phyloP scores from a whole-genome alignment of 768 basidiomycete species.

The Pulveroboletus frians region DNA sequence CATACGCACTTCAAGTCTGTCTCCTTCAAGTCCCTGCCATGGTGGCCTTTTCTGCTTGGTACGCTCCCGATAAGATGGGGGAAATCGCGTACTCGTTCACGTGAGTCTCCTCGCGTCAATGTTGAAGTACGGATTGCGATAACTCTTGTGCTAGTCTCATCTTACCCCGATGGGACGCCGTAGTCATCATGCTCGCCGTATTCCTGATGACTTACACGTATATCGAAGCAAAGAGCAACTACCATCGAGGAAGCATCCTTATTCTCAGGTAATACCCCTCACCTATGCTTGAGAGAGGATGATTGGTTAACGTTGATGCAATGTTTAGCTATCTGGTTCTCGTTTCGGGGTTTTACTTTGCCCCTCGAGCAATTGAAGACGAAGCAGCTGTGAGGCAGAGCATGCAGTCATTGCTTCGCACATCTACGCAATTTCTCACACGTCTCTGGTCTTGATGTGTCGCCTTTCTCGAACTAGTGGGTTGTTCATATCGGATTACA shows the following conservation, averaged over 20 bases:
- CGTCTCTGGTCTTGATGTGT: conserved; percentile 11
- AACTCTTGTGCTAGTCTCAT: conserved; percentile 58
- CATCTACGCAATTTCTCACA: conserved; percentile 7
- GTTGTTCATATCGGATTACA: conserved; percentile 5
- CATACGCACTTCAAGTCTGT: conserved; percentile 97
- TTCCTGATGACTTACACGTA: conserved; percentile 98
- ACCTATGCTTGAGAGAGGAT: neutral
- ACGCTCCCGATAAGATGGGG: conserved; percentile 81
- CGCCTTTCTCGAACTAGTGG: neutral
- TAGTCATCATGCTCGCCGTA: conserved; percentile 91
- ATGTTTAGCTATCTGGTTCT: conserved; percentile 81
- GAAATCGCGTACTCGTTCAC: conserved; percentile 88
- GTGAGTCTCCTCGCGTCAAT: conserved; percentile 44
- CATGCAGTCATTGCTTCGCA: conserved; percentile 1
- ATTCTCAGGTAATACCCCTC: conserved; percentile 66
- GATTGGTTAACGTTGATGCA: neutral
- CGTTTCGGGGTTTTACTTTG: conserved; percentile 87
- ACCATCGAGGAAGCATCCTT: conserved; percentile 94
- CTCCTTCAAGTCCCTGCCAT: conserved; percentile 96
- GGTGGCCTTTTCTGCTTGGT: conserved; percentile 98
- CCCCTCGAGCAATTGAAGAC: conserved; percentile 42
- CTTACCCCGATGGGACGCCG: conserved; percentile 97
- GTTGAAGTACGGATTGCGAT: neutral
- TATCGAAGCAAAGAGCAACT: conserved; percentile 98
- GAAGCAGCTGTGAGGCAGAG: conserved; percentile 9